Evolutionary conservation across 2,329 filamentous ascomycete genomes (phyloP).

Genomic region (Hypomyces rosellus): DNA sequence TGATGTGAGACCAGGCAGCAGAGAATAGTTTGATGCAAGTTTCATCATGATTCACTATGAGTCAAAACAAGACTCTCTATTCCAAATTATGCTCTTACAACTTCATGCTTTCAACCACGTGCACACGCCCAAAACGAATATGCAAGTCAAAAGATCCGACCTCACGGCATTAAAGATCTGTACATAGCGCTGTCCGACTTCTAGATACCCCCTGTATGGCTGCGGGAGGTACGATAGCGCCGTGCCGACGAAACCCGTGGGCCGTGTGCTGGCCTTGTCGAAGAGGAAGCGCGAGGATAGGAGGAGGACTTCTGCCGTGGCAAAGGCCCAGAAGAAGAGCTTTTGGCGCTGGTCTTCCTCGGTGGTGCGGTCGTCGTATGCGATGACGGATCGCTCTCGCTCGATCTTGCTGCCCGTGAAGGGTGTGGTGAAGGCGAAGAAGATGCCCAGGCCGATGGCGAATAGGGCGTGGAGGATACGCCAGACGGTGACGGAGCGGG

Average conservation of each 20-base stretch:
- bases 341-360: slow-evolving; percentile 27
- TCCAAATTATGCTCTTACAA: background rate
- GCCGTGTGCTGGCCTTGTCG: slow-evolving; percentile 53
- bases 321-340: slow-evolving; percentile 71
- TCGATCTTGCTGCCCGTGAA: slow-evolving; percentile 62
- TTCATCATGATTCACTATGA: background rate
- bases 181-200: slow-evolving; percentile 57
- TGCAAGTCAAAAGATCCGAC: slow-evolving; percentile 65
- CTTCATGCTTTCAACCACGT: slow-evolving; percentile 34
- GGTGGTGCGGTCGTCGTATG: slow-evolving; percentile 18
- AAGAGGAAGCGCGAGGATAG: slow-evolving; percentile 66
- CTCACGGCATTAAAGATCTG: slow-evolving; percentile 67
- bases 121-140: slow-evolving; percentile 65
- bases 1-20: too few species aligned
- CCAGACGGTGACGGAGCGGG: slow-evolving; percentile 52
- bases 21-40: too few species aligned
- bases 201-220: slow-evolving; percentile 55
- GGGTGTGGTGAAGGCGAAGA: slow-evolving; percentile 60
- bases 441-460: slow-evolving; percentile 62
- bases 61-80: background rate
- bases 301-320: slow-evolving; percentile 66
- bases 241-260: slow-evolving; percentile 57
- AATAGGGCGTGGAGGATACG: slow-evolving; percentile 67
- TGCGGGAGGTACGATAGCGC: slow-evolving; percentile 60
- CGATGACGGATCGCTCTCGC: slow-evolving; percentile 40